These are phyloP conservation scores for Flaveria floridana DNA, from an alignment of 140 eudicot species.

Conservation along the genomic window DNA sequence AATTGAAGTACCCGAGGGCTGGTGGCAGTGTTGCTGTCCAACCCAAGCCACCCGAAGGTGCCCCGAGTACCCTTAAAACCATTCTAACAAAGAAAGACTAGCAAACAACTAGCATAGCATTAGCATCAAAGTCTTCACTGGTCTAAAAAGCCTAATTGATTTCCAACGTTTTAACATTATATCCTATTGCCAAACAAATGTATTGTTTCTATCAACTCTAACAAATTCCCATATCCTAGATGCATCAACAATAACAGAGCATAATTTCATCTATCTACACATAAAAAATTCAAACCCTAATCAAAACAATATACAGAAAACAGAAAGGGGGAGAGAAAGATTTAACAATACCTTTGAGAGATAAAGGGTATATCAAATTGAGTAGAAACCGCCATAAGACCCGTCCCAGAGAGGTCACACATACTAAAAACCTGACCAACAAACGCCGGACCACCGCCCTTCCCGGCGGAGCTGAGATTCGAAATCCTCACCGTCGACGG, in stretches of 20 bases:
- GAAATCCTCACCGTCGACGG: constrained; percentile 64
- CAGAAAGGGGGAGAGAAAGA: neutral
- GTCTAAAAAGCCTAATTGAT: constrained; percentile 1
- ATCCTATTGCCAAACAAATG: constrained; percentile 1
- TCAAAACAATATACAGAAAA: no score
- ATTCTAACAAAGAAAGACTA: neutral
- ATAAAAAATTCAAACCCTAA: constrained; percentile 25
- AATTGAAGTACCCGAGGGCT: no score
- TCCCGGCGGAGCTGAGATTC: constrained; percentile 43
- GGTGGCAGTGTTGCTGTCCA: no score
- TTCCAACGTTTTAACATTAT: neutral
- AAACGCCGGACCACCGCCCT: constrained; percentile 89
- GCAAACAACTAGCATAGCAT: neutral
- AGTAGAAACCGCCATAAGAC: constrained; percentile 87
- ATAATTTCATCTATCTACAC: neutral
- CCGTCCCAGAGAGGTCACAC: constrained; percentile 92
- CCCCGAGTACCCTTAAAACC: no score
- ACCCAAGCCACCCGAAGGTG: no score
- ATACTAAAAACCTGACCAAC: constrained; percentile 93
- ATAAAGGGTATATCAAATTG: constrained; percentile 77
- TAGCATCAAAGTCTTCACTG: neutral
- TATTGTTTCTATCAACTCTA: neutral
- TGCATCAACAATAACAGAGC: constrained; percentile 9
- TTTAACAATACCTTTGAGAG: constrained; percentile 58
- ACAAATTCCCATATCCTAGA: constrained; percentile 5